Evolutionary conservation across 106 monocot genomes (phyloP).

Genomic region (Acanthochlamys bracteata): DNA sequence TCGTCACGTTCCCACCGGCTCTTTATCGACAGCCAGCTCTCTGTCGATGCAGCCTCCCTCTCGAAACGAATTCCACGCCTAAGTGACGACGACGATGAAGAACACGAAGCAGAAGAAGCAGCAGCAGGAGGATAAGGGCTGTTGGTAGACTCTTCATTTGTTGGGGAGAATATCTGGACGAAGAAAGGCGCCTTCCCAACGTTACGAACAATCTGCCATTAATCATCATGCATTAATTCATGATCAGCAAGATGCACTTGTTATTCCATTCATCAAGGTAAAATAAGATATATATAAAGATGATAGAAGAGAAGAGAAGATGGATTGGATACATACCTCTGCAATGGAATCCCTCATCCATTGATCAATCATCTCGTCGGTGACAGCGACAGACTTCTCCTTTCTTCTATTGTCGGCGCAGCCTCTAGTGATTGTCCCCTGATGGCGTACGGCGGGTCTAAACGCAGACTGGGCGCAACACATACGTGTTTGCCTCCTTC

Average conservation of each 20-base stretch:
- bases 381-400: background rate
- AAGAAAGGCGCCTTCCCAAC: background rate
- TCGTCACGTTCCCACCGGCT: background rate
- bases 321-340: background rate
- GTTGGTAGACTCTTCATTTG: background rate
- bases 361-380: background rate
- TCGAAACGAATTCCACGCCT: too few relatives aligned
- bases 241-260: background rate
- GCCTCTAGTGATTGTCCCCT: background rate
- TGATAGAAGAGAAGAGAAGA: background rate
- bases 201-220: constrained; percentile 2
- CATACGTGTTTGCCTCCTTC: too few relatives aligned
- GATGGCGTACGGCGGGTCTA: too few relatives aligned
- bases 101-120: background rate
- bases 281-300: background rate
- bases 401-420: background rate
- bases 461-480: too few relatives aligned
- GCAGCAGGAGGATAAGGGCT: background rate
- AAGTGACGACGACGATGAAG: too few relatives aligned
- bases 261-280: background rate
- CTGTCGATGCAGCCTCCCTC: background rate
- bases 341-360: background rate
- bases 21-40: background rate
- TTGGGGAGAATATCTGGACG: background rate
- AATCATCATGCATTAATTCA: background rate